Base-by-base conservation (phyloP, 768 basidiomycete genomes). In the Vararia minispora region DNA sequence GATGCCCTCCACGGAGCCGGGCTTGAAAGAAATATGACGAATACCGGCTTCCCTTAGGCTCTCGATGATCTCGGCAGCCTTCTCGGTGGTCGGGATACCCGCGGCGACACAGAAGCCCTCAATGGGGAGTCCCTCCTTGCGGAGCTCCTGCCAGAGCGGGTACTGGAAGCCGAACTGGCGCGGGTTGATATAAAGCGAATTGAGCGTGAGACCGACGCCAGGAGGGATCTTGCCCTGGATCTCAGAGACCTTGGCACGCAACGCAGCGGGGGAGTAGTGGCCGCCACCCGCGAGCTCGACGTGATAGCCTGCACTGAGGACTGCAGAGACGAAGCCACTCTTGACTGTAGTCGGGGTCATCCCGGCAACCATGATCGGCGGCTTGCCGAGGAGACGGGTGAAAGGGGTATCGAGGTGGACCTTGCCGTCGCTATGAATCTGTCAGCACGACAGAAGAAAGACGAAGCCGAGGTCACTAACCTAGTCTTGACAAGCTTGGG, bases 91-190 rank as follows among this genome's bases (percentile, higher is more conserved):
- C 7, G 95, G 95, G 49, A 99, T 87, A 53, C 94, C 95, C 32
- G 95, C 95, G 28, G 94, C 95, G 42, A 98, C 88, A 56, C 92
- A 97, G 64, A 99, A 94, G n/a, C 95, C 95, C 65, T 99, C 94
- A 45, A 98, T 69, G 10, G 95, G 95, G 3, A 92, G 64, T 40
- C 94, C 94, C 58, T 97, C 95, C 42, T 78, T 78, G 46, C 88
- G 79, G 84, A 99, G 85, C 62, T 95, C 88, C 58, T 92, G 87
- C 95, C 95, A 99, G 11, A 97, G 68, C 13, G 95, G 95, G 59
- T 89, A 76, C 58, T 99, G 94, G 82, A 98, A 98, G 21, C 74
- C 71, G 62, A 95, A 97, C 57, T 98, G 94, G 45, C 88, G 83
- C 42, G 89, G 94, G 60, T 97, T 97, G 72, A 98, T 98, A 62